phyloP scores from a whole-genome alignment of 768 basidiomycete genomes.

The Pulveroboletus frians region DNA sequence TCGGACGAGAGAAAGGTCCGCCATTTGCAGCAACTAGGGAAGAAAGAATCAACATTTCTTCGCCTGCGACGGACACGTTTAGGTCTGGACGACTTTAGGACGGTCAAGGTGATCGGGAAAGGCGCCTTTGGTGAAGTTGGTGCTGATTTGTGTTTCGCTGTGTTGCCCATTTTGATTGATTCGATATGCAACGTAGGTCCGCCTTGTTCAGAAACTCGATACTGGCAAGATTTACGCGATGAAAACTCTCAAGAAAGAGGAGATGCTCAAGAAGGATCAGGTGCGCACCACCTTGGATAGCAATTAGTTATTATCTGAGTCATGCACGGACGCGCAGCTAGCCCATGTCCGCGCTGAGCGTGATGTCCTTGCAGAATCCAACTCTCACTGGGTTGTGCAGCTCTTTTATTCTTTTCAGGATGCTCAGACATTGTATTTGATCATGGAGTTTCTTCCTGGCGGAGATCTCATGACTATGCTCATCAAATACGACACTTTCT shows the following conservation, averaged over 20 bases:
- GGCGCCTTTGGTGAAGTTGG: conserved; percentile 96
- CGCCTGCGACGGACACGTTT: conserved; percentile 85
- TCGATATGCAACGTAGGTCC: conserved; percentile 43
- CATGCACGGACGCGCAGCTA: conserved; percentile 45
- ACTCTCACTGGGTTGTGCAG: conserved; percentile 95
- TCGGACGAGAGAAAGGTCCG: conserved; percentile 84
- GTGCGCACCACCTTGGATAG: conserved; percentile 36
- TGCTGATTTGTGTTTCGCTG: background rate
- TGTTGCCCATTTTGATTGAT: background rate
- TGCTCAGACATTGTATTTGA: conserved; percentile 82
- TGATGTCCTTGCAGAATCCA: conserved; percentile 92
- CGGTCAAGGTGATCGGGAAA: conserved; percentile 98
- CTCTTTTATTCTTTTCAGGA: conserved; percentile 99
- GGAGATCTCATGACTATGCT: conserved; percentile 99
- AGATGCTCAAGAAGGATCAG: conserved; percentile 99
- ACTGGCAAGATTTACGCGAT: conserved; percentile 99
- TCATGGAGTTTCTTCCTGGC: conserved; percentile 99
- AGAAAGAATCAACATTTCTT: conserved; percentile 85
- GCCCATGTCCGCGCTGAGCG: conserved; percentile 98
- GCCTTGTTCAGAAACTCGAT: conserved; percentile 93
- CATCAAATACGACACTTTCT: conserved; percentile 99
- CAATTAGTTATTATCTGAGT: conserved; percentile 5
- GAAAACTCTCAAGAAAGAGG: conserved; percentile 95
- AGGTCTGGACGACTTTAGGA: conserved; percentile 87
- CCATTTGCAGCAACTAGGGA: conserved; percentile 76